phyloP scores from a whole-genome alignment of 441 rosid species.

The California macrophylla region DNA sequence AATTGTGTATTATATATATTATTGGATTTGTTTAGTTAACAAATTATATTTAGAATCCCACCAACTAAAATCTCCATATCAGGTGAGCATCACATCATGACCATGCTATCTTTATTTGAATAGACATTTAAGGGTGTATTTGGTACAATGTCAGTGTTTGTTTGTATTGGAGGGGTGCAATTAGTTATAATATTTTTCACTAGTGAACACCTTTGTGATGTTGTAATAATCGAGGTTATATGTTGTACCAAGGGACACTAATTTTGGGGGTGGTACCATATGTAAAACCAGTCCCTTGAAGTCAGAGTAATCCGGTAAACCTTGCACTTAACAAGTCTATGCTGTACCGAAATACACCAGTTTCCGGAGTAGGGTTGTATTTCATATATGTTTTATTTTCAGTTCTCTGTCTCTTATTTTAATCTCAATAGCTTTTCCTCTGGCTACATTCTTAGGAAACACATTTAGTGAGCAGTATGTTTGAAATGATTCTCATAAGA shows the following conservation, averaged over 20 bases:
- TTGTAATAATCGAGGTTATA: background rate
- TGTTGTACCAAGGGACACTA: background rate
- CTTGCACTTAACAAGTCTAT: background rate
- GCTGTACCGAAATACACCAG: background rate
- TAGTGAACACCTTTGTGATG: background rate
- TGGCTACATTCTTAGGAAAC: background rate
- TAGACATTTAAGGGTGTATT: too few species aligned
- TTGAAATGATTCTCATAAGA: constrained; percentile 7
- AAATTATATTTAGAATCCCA: background rate
- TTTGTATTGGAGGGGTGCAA: too few species aligned
- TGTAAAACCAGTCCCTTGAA: background rate
- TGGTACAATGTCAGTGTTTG: too few species aligned
- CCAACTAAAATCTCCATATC: background rate
- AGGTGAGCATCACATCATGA: background rate
- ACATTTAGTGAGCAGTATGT: background rate
- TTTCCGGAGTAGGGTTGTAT: background rate
- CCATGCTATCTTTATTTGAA: background rate
- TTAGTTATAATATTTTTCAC: background rate
- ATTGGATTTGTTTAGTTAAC: background rate
- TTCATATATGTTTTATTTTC: background rate
- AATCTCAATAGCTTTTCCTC: constrained; percentile 1
- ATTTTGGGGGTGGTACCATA: background rate
- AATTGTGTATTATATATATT: background rate
- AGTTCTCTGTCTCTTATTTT: background rate
- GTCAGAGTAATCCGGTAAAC: background rate